Percentiles rank a stretch among this genome's conserved stretches.
phyloP scores from a whole-genome alignment of 441 rosid genomes.

The Dalechampia spathulata region DNA sequence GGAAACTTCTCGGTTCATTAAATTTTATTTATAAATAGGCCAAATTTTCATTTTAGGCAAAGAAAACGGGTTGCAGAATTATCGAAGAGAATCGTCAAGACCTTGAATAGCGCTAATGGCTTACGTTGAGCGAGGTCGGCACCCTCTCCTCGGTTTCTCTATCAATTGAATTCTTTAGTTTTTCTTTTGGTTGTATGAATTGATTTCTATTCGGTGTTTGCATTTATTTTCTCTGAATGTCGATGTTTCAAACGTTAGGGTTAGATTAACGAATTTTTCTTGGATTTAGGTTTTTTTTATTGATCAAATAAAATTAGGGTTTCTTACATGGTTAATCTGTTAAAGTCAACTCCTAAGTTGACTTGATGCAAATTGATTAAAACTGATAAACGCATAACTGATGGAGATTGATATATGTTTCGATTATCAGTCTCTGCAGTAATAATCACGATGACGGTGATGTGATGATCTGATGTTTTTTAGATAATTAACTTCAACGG shows the following conservation, averaged over 20 bases:
- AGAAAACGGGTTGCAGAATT: too few relatives aligned
- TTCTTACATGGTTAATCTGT: neutral
- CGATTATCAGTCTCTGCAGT: neutral
- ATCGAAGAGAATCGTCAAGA: too few relatives aligned
- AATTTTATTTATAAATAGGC: too few relatives aligned
- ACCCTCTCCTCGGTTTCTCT: neutral
- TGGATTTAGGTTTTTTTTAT: neutral
- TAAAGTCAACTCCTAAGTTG: slow-evolving; percentile 2
- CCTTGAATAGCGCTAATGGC: slow-evolving; percentile 33
- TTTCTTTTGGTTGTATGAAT: neutral
- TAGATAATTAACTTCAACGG: too few relatives aligned
- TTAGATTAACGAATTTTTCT: neutral
- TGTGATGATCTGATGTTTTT: too few relatives aligned
- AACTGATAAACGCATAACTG: too few relatives aligned
- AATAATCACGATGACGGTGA: too few relatives aligned
- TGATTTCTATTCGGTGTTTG: neutral
- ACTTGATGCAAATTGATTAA: neutral
- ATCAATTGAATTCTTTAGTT: neutral
- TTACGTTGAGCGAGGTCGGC: slow-evolving; percentile 63
- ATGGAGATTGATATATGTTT: neutral
- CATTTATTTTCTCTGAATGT: neutral
- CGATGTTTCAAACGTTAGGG: neutral
- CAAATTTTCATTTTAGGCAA: too few relatives aligned
- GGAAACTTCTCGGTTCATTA: too few relatives aligned
- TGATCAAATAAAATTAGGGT: neutral